Evolutionary conservation across 257 asterid genomes (phyloP).

Genomic region (Ilex aquifolium): DNA sequence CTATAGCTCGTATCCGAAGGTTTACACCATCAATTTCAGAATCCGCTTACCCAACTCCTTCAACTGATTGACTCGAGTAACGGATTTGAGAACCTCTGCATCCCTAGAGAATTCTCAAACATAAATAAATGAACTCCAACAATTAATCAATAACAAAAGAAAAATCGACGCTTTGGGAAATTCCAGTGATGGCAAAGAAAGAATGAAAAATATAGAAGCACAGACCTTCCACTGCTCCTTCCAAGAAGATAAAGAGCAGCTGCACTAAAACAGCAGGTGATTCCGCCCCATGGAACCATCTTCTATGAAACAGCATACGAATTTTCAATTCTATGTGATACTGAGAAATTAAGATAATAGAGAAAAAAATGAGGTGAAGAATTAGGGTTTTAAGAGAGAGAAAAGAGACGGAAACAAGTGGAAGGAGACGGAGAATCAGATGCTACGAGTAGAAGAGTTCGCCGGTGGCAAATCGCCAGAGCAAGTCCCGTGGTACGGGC

Average conservation of each 20-base stretch:
- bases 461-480: no score
- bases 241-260: conserved; percentile 97
- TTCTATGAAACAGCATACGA: not conserved
- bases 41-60: conserved; percentile 72
- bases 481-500: no score
- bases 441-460: no score
- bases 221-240: conserved; percentile 88
- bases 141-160: not conserved
- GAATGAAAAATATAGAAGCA: not conserved
- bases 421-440: no score
- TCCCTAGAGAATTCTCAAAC: conserved; percentile 42
- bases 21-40: no score
- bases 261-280: conserved; percentile 88
- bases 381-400: no score
- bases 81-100: conserved; percentile 74
- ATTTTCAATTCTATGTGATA: no score
- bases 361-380: no score
- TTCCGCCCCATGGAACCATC: conserved; percentile 88
- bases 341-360: no score
- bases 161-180: not conserved
- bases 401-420: no score
- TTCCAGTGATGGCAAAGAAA: not conserved
- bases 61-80: conserved; percentile 82
- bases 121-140: not conserved
- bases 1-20: no score